Evolutionary conservation across 139 green algal species (phyloP), one percentile per base, ranked within the genome.

Genomic region (Monoraphidium neglectum): DNA sequence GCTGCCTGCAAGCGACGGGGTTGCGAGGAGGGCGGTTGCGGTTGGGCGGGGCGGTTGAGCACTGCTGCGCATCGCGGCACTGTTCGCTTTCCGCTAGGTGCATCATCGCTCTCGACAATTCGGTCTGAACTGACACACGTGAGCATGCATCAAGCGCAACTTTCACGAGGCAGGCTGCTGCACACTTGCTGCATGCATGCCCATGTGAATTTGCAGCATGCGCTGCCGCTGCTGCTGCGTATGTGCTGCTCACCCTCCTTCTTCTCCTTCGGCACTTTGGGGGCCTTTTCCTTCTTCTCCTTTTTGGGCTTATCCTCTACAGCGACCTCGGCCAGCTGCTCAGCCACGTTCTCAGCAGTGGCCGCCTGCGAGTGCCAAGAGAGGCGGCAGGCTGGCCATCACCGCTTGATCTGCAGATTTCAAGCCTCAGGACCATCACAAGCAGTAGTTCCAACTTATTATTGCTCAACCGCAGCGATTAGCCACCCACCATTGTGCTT

Each of bases 281-380:
- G 77, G 24, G 81, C 80, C 79, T 93, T 92, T 70, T 87, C 85
- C 63, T 83, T 87, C 66, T 88, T 86, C 68, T 66, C 54, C 72
- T 88, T 88, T 37, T 40, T 67, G 6, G 33, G 61, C 59, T 75
- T 77, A 3, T n/a, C 81, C 56, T 30, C 24, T 6, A 63, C 10
- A 10, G 13, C 21, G 10, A 30, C 26, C 12, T 10, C 56, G 21
- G 65, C 65, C 24, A 38, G 26, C 68, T 77, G 68, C 74, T 70
- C 54, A 51, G 43, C 43, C 43, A 12, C 43, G 43, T 12, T 51
- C n/a, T n/a, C n/a, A n/a, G n/a, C n/a, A n/a, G n/a, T n/a, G n/a
- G n/a, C n/a, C n/a, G n/a, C n/a, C n/a, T n/a, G n/a, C n/a, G n/a
- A n/a, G n/a, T n/a, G n/a, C n/a, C n/a, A n/a, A n/a, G n/a, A n/a